Evolutionary conservation across 2,329 filamentous ascomycete genomes (phyloP), one percentile per base, ranked within the genome.

Genomic region (Monosporascus ibericus): DNA sequence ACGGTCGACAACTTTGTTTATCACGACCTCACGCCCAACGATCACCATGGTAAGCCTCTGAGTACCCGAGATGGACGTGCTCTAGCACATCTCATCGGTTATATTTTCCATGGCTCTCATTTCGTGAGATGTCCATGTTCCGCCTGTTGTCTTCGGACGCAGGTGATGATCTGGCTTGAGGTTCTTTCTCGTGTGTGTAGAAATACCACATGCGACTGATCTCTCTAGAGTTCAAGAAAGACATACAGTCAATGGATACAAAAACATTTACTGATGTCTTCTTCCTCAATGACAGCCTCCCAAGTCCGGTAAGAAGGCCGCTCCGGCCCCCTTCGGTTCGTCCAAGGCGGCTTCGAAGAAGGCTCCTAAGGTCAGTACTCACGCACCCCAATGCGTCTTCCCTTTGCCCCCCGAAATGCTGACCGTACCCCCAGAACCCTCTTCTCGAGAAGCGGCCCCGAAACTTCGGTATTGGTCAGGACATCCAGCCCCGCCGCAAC

Each of bases 201-300:
- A 76, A 77, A 82, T 78, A 79, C 73, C 72, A 70, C 68, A 68
- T 68, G 63, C 70, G 74, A 59, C 55, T 53, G 42, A 76, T 81
- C 87, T 94, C 90, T 86, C 78, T 95, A 95, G 90, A 95, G 90
- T 87, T 88, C 77, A 87, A 84, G 87, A 85, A 88, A 90, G 87
- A 88, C 81, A 46, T 72, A 75, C 80, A 79, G 77, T 78, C 76
- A 77, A 84, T 85, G 81, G 30, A 34, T 34, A 34, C n/a, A 80
- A 86, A 86, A 82, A 86, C 83, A 84, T 80, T 82, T 77, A 87
- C 91, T 96, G 88, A 95, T 90, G 80, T 90, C 86, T 90, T 95
- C 88, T 94, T 95, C 90, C 92, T 97, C 92, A 94, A 97, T 97
- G 92, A 97, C 82, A 97, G 94, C 90, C 94, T 88, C 89, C 92